These are phyloP conservation scores for Rhytidiadelphus loreus DNA, from an alignment of 225 moss, liverwort and hornwort genomes.

Conservation along the genomic window DNA sequence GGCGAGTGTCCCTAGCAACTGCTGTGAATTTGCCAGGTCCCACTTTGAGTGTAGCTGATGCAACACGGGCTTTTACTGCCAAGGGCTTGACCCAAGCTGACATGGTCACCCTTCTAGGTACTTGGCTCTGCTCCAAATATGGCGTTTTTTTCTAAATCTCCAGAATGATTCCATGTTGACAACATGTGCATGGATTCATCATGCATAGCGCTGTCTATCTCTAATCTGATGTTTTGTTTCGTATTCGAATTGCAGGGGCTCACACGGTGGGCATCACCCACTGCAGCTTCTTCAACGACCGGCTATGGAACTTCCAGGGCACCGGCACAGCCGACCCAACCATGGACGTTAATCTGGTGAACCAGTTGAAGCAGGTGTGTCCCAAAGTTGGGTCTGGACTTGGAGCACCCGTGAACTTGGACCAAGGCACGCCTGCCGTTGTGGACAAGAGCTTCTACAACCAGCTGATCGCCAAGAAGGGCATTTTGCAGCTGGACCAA, in stretches of 20 bases:
- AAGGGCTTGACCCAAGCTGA: conserved; percentile 31
- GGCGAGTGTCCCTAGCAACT: conserved; percentile 17
- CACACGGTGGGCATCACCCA: conserved; percentile 49
- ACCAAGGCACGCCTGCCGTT: conserved; percentile 21
- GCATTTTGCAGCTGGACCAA: conserved; percentile 36
- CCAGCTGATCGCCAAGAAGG: conserved; percentile 21
- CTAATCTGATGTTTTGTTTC: not conserved
- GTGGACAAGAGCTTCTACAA: conserved; percentile 28
- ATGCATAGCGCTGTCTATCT: not conserved
- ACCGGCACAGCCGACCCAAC: conserved; percentile 19
- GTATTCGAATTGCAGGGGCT: conserved; percentile 16
- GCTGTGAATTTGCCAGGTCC: conserved; percentile 42
- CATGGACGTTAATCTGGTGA: conserved; percentile 10
- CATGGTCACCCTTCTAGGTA: conserved; percentile 42
- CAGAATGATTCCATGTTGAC: too few relatives aligned
- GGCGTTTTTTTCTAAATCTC: not conserved
- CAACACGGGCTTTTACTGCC: conserved; percentile 14
- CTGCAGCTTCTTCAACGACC: conserved; percentile 29
- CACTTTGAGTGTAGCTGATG: conserved; percentile 22
- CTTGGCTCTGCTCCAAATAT: not conserved
- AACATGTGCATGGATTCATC: not conserved
- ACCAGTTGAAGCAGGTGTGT: not conserved
- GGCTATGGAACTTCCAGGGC: conserved; percentile 32
- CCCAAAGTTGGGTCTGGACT: conserved; percentile 7
- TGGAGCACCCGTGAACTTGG: conserved; percentile 13